Base-by-base conservation (phyloP, 129 eudicot genomes). In the Arctium lappa region DNA sequence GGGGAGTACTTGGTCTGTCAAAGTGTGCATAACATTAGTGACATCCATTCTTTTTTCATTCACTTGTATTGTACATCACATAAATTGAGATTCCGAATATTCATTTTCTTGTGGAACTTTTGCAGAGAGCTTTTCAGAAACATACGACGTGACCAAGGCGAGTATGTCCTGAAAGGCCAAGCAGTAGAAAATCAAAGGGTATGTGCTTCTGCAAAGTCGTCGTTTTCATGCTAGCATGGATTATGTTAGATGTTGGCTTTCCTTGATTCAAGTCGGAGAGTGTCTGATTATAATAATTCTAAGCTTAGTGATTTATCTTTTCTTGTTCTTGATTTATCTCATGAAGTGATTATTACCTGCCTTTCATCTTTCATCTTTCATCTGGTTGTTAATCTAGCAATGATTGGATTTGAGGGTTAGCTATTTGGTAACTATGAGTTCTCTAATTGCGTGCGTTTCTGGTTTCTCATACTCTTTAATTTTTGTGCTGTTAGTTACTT, bases 81-180 rank as follows among this genome's bases (percentile, higher is more conserved):
- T 48, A 40, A 31, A 32, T 71, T 62, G 18, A 77, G 63, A 29
- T 71, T 44, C 34, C 39, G 36, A 82, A 42, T 65, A 10, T 56
- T 69, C 56, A 5, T 27, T 32, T 75, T 13, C 27, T 48, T 65
- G 37, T 76, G 18, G 9, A 62, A 33, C 30, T 29, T 77, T 79
- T 69, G 60, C 81, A 95, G 99, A 82, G 91, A 90, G 78, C 77
- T 93, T 74, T 82, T 89, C 60, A 88, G 82, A 65, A 95, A 91
- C 83, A 80, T 95, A 42, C 87, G 87, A 86, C 90, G 79, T 11
- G 89, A 90, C 56, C 93, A 89, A 83, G 97, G 90, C 65, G 97
- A 95, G 71, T 98, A 95, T 89, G 73, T 93, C 86, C 89, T 87
- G 6, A 93, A 91, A 84, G 99, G 98, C 42, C 89, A 89, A 87